phyloP scores from a whole-genome alignment of 1,139 yeast species.

The Blastobotrys ciferrii region DNA sequence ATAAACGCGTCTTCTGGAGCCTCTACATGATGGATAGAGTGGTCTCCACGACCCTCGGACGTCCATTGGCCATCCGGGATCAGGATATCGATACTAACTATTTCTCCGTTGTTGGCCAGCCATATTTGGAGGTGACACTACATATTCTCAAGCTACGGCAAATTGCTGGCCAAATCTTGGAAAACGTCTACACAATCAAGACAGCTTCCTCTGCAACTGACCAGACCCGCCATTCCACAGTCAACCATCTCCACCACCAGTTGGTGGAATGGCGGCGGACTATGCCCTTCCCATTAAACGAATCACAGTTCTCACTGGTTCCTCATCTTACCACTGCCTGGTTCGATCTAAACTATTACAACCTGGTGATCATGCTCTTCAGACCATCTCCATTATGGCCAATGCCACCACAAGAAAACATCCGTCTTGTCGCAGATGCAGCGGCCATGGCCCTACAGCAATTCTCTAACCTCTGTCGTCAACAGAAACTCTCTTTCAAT shows the following conservation, averaged over 20 bases:
- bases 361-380: constrained; percentile 26
- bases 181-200: constrained; percentile 20
- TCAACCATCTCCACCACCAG: constrained; percentile 22
- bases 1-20: constrained; percentile 28
- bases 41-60: constrained; percentile 29
- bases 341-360: constrained; percentile 30
- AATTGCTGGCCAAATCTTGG: constrained; percentile 26
- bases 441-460: constrained; percentile 24
- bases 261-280: constrained; percentile 27
- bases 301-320: constrained; percentile 22
- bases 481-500: constrained; percentile 24
- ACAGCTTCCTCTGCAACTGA: constrained; percentile 10
- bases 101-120: constrained; percentile 13
- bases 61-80: constrained; percentile 29
- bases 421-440: constrained; percentile 22
- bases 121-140: constrained; percentile 21
- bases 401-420: constrained; percentile 21
- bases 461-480: constrained; percentile 21
- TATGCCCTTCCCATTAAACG: constrained; percentile 27
- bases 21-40: constrained; percentile 31
- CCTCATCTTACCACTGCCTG: constrained; percentile 27
- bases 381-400: constrained; percentile 30
- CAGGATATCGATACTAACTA: constrained; percentile 24
- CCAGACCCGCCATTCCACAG: constrained; percentile 11
- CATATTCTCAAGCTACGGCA: constrained; percentile 27